Conservation (phyloP, 2,329 filamentous ascomycete genomes). For the Phaeoacremonium minimum region DNA sequence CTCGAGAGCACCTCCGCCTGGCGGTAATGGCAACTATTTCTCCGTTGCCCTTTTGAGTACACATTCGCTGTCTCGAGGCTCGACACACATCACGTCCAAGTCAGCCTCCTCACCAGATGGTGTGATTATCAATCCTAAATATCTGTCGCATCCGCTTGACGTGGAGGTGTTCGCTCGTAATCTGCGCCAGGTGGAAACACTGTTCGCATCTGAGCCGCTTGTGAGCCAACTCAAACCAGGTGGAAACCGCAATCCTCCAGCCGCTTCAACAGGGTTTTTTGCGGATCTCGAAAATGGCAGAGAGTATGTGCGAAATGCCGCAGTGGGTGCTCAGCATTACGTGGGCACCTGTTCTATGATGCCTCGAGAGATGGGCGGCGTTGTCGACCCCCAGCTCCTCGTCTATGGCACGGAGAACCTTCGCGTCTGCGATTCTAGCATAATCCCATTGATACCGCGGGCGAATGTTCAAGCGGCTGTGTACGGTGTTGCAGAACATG, state of each 20-base stretch:
- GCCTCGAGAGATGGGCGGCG: conserved; percentile 3
- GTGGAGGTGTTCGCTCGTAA: conserved; percentile 41
- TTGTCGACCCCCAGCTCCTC: background rate
- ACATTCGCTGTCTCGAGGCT: conserved; percentile 55
- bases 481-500: conserved; percentile 2
- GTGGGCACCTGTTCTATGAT: conserved; percentile 1
- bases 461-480: conserved; percentile 2
- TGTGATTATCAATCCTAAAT: conserved; percentile 49
- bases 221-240: background rate
- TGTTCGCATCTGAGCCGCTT: conserved; percentile 5
- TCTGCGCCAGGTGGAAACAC: conserved; percentile 29
- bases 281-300: background rate
- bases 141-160: conserved; percentile 49
- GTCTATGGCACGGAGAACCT: conserved; percentile 1
- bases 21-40: conserved; percentile 37
- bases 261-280: background rate
- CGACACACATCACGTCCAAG: conserved; percentile 52
- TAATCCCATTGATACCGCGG: conserved; percentile 3
- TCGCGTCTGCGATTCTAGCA: conserved; percentile 2
- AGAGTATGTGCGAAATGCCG: conserved; percentile 1
- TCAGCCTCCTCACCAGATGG: conserved; percentile 32
- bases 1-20: background rate
- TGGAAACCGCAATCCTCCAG: background rate
- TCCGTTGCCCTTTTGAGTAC: conserved; percentile 51
- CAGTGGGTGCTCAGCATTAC: conserved; percentile 1